phyloP scores from a whole-genome alignment of 2,329 filamentous ascomycete species.

The Aspergillus melleus region DNA sequence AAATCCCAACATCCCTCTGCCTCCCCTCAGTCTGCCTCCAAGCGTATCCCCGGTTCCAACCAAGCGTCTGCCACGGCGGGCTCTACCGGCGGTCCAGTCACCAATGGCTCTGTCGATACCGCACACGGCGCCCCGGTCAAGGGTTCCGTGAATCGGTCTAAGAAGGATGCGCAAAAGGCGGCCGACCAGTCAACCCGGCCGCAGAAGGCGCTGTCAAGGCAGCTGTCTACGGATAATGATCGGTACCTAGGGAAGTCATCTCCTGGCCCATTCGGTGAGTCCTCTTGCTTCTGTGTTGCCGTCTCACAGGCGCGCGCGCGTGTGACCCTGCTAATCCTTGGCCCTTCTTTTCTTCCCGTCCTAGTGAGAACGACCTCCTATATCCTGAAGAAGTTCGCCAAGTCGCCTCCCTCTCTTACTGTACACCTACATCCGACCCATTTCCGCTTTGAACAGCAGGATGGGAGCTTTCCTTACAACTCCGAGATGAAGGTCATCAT shows the following conservation, averaged over 20 bases:
- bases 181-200: slow-evolving; percentile 34
- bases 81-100: slow-evolving; percentile 40
- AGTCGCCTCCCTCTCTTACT: slow-evolving; percentile 75
- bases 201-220: slow-evolving; percentile 37
- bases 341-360: slow-evolving; percentile 12
- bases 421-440: slow-evolving; percentile 82
- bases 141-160: slow-evolving; percentile 51
- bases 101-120: slow-evolving; percentile 44
- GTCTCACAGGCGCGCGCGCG: slow-evolving; percentile 3
- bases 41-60: slow-evolving; percentile 55
- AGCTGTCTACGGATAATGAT: slow-evolving; percentile 30
- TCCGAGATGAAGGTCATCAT: slow-evolving; percentile 84
- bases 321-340: slow-evolving; percentile 5
- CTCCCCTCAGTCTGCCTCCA: slow-evolving; percentile 55
- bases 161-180: slow-evolving; percentile 55
- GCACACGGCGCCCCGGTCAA: slow-evolving; percentile 23
- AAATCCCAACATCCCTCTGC: slow-evolving; percentile 61
- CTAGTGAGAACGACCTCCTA: slow-evolving; percentile 69
- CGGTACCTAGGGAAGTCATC: slow-evolving; percentile 39
- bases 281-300: not conserved
- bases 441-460: slow-evolving; percentile 91
- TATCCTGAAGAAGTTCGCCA: slow-evolving; percentile 78
- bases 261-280: slow-evolving; percentile 49
- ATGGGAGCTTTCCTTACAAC: slow-evolving; percentile 87
- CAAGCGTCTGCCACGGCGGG: slow-evolving; percentile 49